Percentiles rank a stretch among this genome's conserved stretches.
Evolutionary conservation across 2,329 filamentous ascomycete species (phyloP).

Genomic region (Diaporthe caulivora): DNA sequence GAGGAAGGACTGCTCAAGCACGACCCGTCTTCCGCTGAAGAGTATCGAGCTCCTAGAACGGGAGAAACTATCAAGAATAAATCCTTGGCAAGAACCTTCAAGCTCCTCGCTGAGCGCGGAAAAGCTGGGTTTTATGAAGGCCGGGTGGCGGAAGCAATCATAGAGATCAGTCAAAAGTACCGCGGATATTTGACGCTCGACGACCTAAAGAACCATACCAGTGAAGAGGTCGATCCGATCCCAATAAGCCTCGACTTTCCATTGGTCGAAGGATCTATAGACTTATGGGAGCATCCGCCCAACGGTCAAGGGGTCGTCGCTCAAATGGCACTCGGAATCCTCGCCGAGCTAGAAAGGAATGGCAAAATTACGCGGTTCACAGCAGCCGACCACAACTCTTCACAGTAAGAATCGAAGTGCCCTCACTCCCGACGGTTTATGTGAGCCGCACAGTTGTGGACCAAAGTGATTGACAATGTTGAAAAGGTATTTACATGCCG

Average conservation of each 20-base stretch:
- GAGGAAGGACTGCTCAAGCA: conserved; percentile 80
- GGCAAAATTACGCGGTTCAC: conserved; percentile 79
- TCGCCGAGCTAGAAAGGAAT: conserved; percentile 83
- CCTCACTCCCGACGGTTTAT: too few species aligned
- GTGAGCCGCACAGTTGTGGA: accelerated
- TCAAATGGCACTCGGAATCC: conserved; percentile 89
- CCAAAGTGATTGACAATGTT: not conserved
- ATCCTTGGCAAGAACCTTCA: conserved; percentile 82
- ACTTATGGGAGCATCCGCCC: conserved; percentile 95
- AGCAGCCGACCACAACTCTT: conserved; percentile 80
- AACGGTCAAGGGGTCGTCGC: conserved; percentile 97
- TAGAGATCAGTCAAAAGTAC: conserved; percentile 79
- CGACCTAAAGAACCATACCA: conserved; percentile 84
- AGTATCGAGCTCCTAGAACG: conserved; percentile 77
- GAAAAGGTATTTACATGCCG: conserved; percentile 72
- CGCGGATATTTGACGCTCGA: conserved; percentile 83
- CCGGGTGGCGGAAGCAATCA: conserved; percentile 80
- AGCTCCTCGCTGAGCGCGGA: conserved; percentile 79
- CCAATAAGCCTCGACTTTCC: conserved; percentile 23
- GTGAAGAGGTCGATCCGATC: conserved; percentile 44
- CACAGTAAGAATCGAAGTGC: conserved; percentile 64
- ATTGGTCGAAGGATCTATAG: conserved; percentile 64
- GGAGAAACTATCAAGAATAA: conserved; percentile 91
- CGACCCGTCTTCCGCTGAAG: conserved; percentile 73
- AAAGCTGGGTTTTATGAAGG: conserved; percentile 93